Conservation (phyloP, 2,329 filamentous ascomycete species). For the Thermothelomyces thermophilus region DNA sequence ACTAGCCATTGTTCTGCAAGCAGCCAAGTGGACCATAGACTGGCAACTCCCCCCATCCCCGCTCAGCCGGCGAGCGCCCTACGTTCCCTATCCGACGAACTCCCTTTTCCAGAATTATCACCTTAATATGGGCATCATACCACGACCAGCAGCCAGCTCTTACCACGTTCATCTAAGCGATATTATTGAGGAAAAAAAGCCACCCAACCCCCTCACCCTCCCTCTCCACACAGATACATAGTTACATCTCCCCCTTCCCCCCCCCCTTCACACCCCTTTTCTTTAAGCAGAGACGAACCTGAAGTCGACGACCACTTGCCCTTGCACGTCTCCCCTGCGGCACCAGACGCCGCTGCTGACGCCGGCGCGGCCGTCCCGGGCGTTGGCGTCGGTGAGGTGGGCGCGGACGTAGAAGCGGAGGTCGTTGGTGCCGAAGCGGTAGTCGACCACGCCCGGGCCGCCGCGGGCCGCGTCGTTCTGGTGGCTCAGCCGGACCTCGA, state of each 20-base stretch:
- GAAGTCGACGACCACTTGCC: constrained; percentile 2
- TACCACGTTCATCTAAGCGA: no score
- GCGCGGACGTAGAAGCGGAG: constrained; percentile 4
- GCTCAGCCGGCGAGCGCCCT: no score
- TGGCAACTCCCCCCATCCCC: no score
- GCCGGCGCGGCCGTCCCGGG: background rate
- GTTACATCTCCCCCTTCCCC: no score
- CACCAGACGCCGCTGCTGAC: background rate
- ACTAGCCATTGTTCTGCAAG: no score
- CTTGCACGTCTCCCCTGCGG: background rate
- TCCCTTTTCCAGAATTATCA: no score
- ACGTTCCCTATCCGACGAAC: no score
- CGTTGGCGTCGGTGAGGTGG: background rate
- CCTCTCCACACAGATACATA: background rate
- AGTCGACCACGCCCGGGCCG: background rate
- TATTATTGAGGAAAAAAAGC: no score
- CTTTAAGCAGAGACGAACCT: constrained; percentile 6
- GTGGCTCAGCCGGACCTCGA: constrained; percentile 3
- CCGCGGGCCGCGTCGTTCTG: background rate
- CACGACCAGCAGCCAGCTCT: no score
- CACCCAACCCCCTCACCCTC: background rate
- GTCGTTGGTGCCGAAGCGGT: constrained; percentile 15
- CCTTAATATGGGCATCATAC: no score
- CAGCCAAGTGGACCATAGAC: no score
- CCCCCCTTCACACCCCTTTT: no score